Evolutionary conservation across 169 alveolate species (phyloP).

Genomic region (Cryptosporidium viatorum): DNA sequence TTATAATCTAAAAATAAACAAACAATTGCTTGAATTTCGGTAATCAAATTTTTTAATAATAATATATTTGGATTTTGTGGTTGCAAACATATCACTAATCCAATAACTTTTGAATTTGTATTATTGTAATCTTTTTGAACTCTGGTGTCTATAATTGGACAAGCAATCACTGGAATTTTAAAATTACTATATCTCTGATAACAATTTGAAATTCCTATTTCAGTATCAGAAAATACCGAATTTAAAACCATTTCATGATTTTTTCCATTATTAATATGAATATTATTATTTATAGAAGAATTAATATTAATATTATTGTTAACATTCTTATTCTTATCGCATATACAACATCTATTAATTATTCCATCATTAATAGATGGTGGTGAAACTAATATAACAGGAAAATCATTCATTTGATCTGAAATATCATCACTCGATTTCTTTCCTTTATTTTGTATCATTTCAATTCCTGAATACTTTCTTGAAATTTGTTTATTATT

Average conservation of each 20-base stretch:
- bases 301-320: too few species aligned
- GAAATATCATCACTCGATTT: background rate
- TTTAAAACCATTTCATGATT: background rate
- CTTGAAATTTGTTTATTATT: background rate
- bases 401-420: slow-evolving; percentile 29
- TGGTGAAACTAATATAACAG: slow-evolving; percentile 68
- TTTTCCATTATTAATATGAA: too few species aligned
- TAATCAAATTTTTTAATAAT: slow-evolving; percentile 17
- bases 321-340: slow-evolving; percentile 33
- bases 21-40: slow-evolving; percentile 39
- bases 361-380: slow-evolving; percentile 34
- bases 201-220: background rate
- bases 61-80: slow-evolving; percentile 74
- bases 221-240: slow-evolving; percentile 43
- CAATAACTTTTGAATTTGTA: slow-evolving; percentile 2
- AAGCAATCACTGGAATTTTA: slow-evolving; percentile 51
- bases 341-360: slow-evolving; percentile 37
- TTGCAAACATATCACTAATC: slow-evolving; percentile 50
- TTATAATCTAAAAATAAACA: slow-evolving; percentile 41
- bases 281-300: too few species aligned
- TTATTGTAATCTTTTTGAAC: background rate
- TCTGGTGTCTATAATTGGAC: slow-evolving; percentile 50
- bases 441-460: background rate
- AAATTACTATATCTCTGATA: slow-evolving; percentile 68
- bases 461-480: background rate